Evolutionary conservation across 345 rosid species (phyloP).

Genomic region (Syzygium aqueum): DNA sequence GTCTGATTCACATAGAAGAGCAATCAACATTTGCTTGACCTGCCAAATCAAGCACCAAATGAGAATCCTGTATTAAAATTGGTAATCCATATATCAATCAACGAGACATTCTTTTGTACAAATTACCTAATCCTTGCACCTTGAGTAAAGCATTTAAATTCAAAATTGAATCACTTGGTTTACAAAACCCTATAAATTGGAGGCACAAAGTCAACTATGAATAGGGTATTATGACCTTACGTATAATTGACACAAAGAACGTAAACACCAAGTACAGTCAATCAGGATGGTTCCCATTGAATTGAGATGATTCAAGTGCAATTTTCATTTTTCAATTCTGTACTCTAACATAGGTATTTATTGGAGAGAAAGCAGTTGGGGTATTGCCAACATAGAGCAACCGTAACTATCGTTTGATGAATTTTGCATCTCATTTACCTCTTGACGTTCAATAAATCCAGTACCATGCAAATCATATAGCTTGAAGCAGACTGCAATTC

Average conservation of each 20-base stretch:
- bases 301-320: background rate
- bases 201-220: background rate
- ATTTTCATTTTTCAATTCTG: background rate
- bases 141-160: background rate
- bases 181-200: background rate
- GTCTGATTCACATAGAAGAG: slow-evolving; percentile 91
- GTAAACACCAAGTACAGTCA: background rate
- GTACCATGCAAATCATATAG: slow-evolving; percentile 87
- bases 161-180: background rate
- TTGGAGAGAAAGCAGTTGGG: background rate
- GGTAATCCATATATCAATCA: background rate
- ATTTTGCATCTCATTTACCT: slow-evolving; percentile 32
- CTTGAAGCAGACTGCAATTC: slow-evolving; percentile 82
- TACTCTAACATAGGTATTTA: background rate
- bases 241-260: background rate
- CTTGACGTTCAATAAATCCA: slow-evolving; percentile 94
- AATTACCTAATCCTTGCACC: background rate
- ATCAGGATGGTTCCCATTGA: background rate
- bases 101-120: background rate
- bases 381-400: background rate
- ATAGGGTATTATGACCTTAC: background rate
- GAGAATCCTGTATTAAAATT: background rate
- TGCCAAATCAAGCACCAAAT: slow-evolving; percentile 21
- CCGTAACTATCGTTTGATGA: background rate
- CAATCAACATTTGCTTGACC: slow-evolving; percentile 98